Percentiles rank a stretch among this genome's conserved stretches.
Conservation (phyloP, 2,329 filamentous ascomycete genomes). For the Alternaria metachromatica region DNA sequence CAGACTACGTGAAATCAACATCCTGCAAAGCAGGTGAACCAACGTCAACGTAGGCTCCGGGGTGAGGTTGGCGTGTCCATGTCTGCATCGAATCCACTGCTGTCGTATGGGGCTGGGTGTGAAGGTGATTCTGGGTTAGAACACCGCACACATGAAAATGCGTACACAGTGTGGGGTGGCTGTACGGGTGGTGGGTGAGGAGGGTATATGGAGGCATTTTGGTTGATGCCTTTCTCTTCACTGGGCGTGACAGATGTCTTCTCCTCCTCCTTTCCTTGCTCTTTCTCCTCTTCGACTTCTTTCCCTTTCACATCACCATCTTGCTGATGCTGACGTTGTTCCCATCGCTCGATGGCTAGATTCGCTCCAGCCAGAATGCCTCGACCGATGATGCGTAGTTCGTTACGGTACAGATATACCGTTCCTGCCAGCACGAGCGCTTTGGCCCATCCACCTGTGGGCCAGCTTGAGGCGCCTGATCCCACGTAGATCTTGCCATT, state of each 20-base stretch:
- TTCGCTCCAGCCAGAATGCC: neutral
- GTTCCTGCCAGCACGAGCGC: neutral
- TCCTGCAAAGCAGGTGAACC: neutral
- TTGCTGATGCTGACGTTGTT: neutral
- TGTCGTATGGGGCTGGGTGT: neutral
- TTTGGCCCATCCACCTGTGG: neutral
- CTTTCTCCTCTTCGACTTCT: neutral
- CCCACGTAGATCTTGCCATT: neutral
- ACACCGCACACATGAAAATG: neutral
- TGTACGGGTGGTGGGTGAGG: neutral
- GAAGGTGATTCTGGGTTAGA: neutral
- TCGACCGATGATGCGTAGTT: neutral
- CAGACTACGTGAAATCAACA: neutral
- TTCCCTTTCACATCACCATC: neutral
- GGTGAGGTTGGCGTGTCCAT: neutral
- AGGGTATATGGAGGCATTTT: neutral
- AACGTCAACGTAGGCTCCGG: neutral
- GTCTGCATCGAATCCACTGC: neutral
- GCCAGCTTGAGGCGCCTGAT: neutral
- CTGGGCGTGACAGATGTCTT: neutral
- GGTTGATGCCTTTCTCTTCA: neutral
- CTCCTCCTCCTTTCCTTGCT: neutral
- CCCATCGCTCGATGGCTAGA: neutral
- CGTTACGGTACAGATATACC: neutral
- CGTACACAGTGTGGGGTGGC: neutral